A percentile compares a stretch with the other conserved stretches of the same genome.
Evolutionary conservation across 495 filamentous ascomycete genomes (phyloP).

Genomic region (Thermochaetoides thermophila): DNA sequence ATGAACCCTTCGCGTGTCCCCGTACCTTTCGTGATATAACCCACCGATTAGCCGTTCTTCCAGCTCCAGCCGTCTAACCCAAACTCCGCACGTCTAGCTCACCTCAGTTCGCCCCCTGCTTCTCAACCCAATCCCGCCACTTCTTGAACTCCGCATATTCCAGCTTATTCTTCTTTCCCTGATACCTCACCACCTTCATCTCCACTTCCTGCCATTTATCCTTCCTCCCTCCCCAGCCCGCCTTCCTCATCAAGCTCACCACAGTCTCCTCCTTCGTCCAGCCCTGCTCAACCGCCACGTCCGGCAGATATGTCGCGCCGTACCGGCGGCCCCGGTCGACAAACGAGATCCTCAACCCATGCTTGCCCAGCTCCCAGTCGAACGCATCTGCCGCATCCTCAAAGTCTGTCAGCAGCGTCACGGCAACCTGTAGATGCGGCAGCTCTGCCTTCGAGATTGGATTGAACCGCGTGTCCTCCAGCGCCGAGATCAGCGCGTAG

Average conservation of each 20-base stretch:
- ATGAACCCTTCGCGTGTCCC: no score
- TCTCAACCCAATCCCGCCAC: conserved; percentile 60
- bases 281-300: conserved; percentile 81
- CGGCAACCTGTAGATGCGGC: conserved; percentile 48
- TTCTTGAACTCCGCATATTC: conserved; percentile 57
- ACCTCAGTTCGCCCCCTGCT: conserved; percentile 1
- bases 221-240: conserved; percentile 60
- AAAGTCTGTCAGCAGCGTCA: conserved; percentile 65
- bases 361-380: conserved; percentile 75
- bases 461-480: conserved; percentile 73
- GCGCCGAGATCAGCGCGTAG: conserved; percentile 81
- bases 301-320: conserved; percentile 80
- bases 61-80: no score
- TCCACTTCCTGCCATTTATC: conserved; percentile 64
- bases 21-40: no score
- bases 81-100: no score
- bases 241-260: conserved; percentile 83
- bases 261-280: conserved; percentile 93
- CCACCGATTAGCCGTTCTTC: no score
- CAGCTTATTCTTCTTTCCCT: conserved; percentile 58
- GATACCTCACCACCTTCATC: conserved; percentile 62
- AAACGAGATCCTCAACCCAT: conserved; percentile 72
- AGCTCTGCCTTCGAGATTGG: conserved; percentile 58
- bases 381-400: conserved; percentile 55
- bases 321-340: conserved; percentile 49